Evolutionary conservation across 805 yeast genomes (phyloP).

Genomic region (Citeromyces matritensis): DNA sequence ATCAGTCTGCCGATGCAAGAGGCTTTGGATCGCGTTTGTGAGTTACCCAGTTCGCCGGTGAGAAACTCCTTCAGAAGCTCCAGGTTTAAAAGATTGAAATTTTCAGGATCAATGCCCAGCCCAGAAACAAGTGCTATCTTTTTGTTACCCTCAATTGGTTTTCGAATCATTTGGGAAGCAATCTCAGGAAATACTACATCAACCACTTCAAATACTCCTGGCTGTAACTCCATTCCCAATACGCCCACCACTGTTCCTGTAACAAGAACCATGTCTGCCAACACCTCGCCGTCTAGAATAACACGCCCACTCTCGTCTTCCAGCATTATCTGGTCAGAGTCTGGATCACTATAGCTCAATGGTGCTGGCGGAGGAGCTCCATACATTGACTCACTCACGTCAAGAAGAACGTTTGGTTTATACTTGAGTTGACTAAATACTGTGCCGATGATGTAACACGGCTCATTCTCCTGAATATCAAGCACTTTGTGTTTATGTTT

Average conservation of each 20-base stretch:
- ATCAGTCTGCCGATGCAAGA: slow-evolving; percentile 30
- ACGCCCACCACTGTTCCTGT: slow-evolving; percentile 87
- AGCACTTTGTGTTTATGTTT: slow-evolving; percentile 30
- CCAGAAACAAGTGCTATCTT: slow-evolving; percentile 73
- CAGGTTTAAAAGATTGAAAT: slow-evolving; percentile 25
- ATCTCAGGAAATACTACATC: slow-evolving; percentile 64
- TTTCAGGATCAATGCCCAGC: slow-evolving; percentile 32
- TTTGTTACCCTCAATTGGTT: slow-evolving; percentile 10
- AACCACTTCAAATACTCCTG: slow-evolving; percentile 74
- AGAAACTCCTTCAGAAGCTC: slow-evolving; percentile 57
- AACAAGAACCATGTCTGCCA: slow-evolving; percentile 48
- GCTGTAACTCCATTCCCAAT: slow-evolving; percentile 69
- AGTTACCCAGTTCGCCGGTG: slow-evolving; percentile 40
- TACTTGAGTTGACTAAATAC: slow-evolving; percentile 70
- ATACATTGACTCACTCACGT: slow-evolving; percentile 48
- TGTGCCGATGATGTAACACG: slow-evolving; percentile 81
- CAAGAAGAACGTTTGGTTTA: slow-evolving; percentile 76
- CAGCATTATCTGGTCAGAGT: slow-evolving; percentile 47
- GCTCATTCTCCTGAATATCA: slow-evolving; percentile 45
- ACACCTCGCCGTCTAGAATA: slow-evolving; percentile 44
- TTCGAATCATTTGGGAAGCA: slow-evolving; percentile 34
- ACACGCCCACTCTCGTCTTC: slow-evolving; percentile 94
- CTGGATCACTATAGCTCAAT: slow-evolving; percentile 35
- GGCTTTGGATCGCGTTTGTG: slow-evolving; percentile 7
- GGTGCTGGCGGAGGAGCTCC: slow-evolving; percentile 24